Percentiles rank a stretch among this genome's conserved stretches.
Conservation (phyloP, 768 basidiomycete species). For the Megacollybia marginata region DNA sequence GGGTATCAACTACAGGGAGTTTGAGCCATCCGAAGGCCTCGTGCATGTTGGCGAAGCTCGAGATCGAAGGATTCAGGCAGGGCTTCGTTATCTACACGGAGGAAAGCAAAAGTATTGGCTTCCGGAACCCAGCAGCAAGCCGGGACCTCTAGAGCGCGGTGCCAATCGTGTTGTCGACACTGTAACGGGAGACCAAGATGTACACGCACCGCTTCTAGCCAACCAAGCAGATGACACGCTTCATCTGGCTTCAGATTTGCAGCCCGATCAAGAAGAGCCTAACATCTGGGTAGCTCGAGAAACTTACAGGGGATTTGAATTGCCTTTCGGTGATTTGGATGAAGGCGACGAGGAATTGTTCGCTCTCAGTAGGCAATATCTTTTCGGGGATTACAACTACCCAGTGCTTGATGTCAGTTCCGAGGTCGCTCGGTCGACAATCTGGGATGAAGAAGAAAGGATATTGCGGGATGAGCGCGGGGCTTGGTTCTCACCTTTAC, state of each 20-base stretch:
- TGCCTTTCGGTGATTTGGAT: constrained; percentile 66
- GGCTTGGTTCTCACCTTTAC: constrained; percentile 61
- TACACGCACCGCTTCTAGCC: constrained; percentile 68
- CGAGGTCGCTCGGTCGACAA: constrained; percentile 53
- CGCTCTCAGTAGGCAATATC: constrained; percentile 63
- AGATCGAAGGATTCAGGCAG: constrained; percentile 83
- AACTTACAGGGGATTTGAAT: constrained; percentile 40
- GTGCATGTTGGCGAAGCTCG: constrained; percentile 88
- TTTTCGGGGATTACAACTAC: constrained; percentile 90
- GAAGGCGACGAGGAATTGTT: constrained; percentile 73
- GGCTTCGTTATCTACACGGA: constrained; percentile 86
- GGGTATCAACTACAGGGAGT: constrained; percentile 93
- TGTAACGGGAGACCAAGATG: constrained; percentile 26
- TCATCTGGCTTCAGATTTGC: constrained; percentile 54
- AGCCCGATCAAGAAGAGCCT: constrained; percentile 32
- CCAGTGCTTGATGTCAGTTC: constrained; percentile 85
- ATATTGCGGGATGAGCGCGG: constrained; percentile 70
- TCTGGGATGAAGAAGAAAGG: constrained; percentile 84
- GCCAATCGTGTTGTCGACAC: constrained; percentile 34
- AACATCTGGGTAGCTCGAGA: constrained; percentile 25
- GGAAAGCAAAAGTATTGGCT: constrained; percentile 96
- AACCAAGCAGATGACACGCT: constrained; percentile 58
- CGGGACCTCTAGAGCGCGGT: constrained; percentile 31
- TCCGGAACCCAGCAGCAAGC: constrained; percentile 49
- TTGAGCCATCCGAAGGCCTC: constrained; percentile 91